Base-by-base conservation (phyloP, 2,329 filamentous ascomycete species). In the Ophiosphaerella korrae region DNA sequence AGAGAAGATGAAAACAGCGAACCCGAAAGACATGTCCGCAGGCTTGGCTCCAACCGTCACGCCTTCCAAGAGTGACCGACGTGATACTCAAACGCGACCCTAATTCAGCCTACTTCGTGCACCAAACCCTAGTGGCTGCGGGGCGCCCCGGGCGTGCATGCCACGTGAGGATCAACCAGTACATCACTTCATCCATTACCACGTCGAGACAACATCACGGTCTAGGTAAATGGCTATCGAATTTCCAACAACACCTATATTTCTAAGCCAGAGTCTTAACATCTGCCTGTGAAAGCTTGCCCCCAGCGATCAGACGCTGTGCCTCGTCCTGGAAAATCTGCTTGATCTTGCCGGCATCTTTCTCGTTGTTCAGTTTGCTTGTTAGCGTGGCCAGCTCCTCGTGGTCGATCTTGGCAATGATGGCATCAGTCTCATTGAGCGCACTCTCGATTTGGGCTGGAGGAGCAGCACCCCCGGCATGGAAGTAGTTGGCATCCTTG, bases 401-500 rank as follows among this genome's bases (percentile, higher is more conserved):
- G 48, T 89, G 80, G 62, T 96, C 92, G 62, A 96, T 86, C 84
- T 93, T 96, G 76, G 82, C 81, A 78, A 96, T 91, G 54, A 99
- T 77, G 18, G 88, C 79, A 70, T 99, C 95, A 42, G 96, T 89
- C 62, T 97, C 93, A 66, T 83, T 84, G 33, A 97, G 82, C 1
- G 94, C 90, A 29, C 82, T 79, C 70, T 97, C 92, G 62, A 99
- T 90, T 71, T 90, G 85, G 9, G 84, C 79, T 12, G 90, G 81
- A n/a, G 88, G 83, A 53, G 92, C 88, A 47, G 87, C 88, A 38
- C 83, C 78, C 32, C 72, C 79, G 16, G 80, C 80, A 50, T 81
- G 82, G 75, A 99, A 97, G 86, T 99, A 99, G 83, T 97, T 97
- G 68, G 90, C 92, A 63, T 99, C 94, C 84, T 99, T 99, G 77